phyloP scores from a whole-genome alignment of 495 filamentous ascomycete genomes.

The Hypoxylon trugodes region DNA sequence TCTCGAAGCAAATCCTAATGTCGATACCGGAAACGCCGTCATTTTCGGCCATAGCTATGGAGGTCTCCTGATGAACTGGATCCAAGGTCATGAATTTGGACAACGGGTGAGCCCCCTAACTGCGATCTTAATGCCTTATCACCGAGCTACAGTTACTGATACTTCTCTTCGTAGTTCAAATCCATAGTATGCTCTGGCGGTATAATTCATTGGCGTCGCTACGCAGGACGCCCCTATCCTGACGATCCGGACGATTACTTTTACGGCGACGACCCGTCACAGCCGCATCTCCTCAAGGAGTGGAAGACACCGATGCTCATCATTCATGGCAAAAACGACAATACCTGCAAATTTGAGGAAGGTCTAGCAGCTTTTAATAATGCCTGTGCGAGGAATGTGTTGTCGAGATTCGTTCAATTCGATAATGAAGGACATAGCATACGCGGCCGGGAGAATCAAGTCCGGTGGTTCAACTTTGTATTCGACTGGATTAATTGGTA shows the following conservation, averaged over 20 bases:
- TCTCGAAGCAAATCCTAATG: slow-evolving; percentile 29
- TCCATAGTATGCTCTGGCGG: slow-evolving; percentile 36
- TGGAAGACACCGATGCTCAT: slow-evolving; percentile 45
- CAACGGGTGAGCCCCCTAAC: slow-evolving; percentile 26
- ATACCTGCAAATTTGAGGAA: slow-evolving; percentile 72
- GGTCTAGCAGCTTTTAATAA: slow-evolving; percentile 79
- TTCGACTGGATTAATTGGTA: slow-evolving; percentile 66
- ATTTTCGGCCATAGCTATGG: slow-evolving; percentile 37
- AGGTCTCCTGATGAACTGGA: slow-evolving; percentile 45
- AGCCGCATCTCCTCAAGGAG: slow-evolving; percentile 25
- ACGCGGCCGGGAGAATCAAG: slow-evolving; percentile 70
- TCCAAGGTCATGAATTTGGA: slow-evolving; percentile 40
- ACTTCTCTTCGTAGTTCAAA: slow-evolving; percentile 32
- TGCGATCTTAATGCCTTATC: background rate
- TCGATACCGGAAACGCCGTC: slow-evolving; percentile 42
- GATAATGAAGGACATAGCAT: slow-evolving; percentile 68
- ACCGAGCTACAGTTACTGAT: background rate
- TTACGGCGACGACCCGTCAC: slow-evolving; percentile 34
- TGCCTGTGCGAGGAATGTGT: slow-evolving; percentile 66
- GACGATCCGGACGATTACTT: slow-evolving; percentile 12
- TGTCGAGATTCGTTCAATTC: slow-evolving; percentile 66
- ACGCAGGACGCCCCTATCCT: too few relatives aligned
- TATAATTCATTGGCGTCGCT: too few relatives aligned
- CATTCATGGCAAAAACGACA: slow-evolving; percentile 71
- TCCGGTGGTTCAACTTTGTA: slow-evolving; percentile 74